These are phyloP conservation scores for Cytospora chrysosperma DNA, from an alignment of 2,329 filamentous ascomycete genomes.

Conservation along the genomic window DNA sequence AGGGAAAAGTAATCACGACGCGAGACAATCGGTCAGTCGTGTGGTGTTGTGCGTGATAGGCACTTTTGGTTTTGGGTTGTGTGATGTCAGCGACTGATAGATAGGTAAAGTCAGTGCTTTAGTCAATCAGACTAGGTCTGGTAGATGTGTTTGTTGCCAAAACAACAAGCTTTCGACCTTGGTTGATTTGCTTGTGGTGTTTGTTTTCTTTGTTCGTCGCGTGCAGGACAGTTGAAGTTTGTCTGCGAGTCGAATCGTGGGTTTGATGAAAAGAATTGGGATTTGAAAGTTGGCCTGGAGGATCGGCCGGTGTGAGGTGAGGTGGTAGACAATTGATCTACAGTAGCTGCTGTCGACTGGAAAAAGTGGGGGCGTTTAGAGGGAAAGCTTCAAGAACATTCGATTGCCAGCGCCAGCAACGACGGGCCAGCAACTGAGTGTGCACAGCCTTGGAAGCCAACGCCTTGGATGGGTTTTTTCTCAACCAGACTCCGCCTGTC, in stretches of 20 bases:
- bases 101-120: neutral
- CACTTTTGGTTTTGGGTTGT: too few species aligned
- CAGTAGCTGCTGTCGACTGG: neutral
- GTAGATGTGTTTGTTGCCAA: neutral
- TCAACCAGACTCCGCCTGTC: neutral
- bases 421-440: neutral
- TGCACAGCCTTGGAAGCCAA: too few species aligned
- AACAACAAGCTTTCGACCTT: neutral
- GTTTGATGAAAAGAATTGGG: neutral
- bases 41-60: constrained; percentile 6
- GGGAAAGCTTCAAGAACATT: constrained; percentile 19
- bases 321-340: constrained; percentile 1
- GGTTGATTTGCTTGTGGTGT: neutral
- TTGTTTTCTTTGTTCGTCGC: neutral
- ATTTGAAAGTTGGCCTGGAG: constrained; percentile 4
- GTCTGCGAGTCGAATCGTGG: neutral
- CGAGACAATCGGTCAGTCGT: neutral
- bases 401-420: constrained; percentile 16
- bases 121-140: neutral
- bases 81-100: constrained; percentile 3
- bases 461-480: too few species aligned
- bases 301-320: neutral
- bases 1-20: constrained; percentile 8
- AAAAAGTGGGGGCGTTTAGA: constrained; percentile 15
- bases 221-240: neutral